Percentiles rank a stretch among this genome's conserved stretches.
phyloP scores from a whole-genome alignment of 768 basidiomycete genomes.

The Boletales sp. region DNA sequence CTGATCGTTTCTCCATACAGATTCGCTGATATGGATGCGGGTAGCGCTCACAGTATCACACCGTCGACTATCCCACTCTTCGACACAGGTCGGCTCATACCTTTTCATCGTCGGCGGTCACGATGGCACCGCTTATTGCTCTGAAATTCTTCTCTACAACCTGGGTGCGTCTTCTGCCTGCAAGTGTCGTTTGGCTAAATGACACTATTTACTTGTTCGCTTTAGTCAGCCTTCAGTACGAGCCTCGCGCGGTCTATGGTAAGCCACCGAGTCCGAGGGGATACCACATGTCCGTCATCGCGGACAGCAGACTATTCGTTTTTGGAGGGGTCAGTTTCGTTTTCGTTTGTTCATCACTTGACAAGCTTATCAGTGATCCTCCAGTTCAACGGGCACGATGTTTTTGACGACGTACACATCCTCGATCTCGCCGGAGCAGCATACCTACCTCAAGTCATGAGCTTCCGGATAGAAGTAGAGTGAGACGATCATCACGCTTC shows the following conservation, averaged over 20 bases:
- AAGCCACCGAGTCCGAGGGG: constrained; percentile 71
- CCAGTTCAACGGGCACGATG: constrained; percentile 70
- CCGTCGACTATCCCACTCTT: constrained; percentile 77
- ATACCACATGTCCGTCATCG: constrained; percentile 78
- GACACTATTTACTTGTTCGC: not conserved
- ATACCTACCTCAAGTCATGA: constrained; percentile 87
- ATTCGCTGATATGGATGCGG: constrained; percentile 28
- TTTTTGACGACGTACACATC: constrained; percentile 82
- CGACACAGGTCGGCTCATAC: constrained; percentile 90
- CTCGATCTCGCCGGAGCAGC: constrained; percentile 85
- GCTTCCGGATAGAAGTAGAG: constrained; percentile 55
- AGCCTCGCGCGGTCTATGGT: constrained; percentile 65
- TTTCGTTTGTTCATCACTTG: not conserved
- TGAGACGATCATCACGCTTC: constrained; percentile 6
- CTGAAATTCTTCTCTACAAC: constrained; percentile 80
- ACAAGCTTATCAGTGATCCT: constrained; percentile 17
- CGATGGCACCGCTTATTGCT: constrained; percentile 70
- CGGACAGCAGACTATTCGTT: constrained; percentile 81
- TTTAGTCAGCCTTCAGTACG: constrained; percentile 81
- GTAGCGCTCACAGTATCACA: constrained; percentile 29
- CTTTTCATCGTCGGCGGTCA: constrained; percentile 89
- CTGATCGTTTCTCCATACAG: constrained; percentile 6
- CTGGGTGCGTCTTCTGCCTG: constrained; percentile 54
- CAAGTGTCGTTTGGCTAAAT: not conserved
- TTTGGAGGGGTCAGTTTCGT: constrained; percentile 61